phyloP scores from a whole-genome alignment of 176 grass and related monocot genomes.

The Avena atlantica region DNA sequence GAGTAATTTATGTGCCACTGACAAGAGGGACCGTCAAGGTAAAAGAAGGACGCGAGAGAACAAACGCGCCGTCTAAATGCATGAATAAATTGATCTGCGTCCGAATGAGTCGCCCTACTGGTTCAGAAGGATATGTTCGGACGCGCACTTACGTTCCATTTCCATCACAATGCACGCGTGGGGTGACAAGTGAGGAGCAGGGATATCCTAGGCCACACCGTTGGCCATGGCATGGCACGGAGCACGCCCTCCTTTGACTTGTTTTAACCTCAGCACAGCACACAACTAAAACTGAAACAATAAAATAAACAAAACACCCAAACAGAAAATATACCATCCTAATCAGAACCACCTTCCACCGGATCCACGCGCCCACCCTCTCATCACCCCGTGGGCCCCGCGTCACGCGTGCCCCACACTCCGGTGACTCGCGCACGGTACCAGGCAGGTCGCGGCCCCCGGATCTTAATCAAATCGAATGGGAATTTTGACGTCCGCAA shows the following conservation, averaged over 20 bases:
- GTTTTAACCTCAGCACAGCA: conserved; percentile 22
- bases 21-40: too few relatives aligned
- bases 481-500: conserved; percentile 98
- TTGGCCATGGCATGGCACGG: neutral
- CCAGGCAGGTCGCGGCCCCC: accelerated
- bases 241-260: conserved; percentile 37
- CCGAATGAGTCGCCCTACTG: too few relatives aligned
- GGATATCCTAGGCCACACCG: conserved; percentile 16
- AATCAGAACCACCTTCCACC: neutral
- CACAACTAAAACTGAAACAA: neutral
- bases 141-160: neutral
- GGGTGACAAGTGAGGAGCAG: neutral
- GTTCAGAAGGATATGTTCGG: too few relatives aligned
- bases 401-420: accelerated
- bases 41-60: too few relatives aligned
- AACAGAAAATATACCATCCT: neutral
- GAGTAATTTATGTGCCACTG: too few relatives aligned
- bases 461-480: conserved; percentile 81
- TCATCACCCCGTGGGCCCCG: neutral
- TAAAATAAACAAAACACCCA: conserved; percentile 9
- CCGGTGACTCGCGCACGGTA: accelerated
- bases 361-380: accelerated
- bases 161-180: neutral
- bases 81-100: too few relatives aligned
- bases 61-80: too few relatives aligned